A percentile compares a stretch with the other conserved stretches of the same genome.
Conservation (phyloP, 23 red algal genomes). For the Gracilaria domingensis region DNA sequence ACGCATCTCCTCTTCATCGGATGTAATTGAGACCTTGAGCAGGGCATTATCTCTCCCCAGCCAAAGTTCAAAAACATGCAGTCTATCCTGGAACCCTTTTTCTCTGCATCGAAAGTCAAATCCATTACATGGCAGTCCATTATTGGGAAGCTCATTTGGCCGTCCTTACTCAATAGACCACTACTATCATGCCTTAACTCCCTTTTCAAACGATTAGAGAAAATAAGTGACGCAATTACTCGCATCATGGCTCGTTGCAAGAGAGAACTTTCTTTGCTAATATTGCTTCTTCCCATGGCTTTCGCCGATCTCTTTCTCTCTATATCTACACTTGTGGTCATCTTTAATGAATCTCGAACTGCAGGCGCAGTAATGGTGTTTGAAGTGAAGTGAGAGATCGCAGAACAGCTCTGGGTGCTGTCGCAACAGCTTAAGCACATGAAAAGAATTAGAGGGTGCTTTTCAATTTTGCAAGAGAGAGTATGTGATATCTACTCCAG, state of each 20-base stretch:
- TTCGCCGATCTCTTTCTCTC: no score
- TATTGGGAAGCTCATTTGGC: neutral
- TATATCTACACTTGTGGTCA: neutral
- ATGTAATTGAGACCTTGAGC: neutral
- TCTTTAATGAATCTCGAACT: neutral
- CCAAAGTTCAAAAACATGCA: neutral
- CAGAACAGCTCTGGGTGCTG: no score
- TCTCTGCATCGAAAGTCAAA: neutral
- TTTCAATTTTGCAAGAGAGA: neutral
- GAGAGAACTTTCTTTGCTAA: no score
- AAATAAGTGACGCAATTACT: no score
- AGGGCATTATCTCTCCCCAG: neutral
- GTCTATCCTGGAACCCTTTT: neutral
- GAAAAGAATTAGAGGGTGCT: no score
- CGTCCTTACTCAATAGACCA: neutral
- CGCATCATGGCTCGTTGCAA: no score
- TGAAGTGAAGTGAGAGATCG: no score
- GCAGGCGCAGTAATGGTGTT: neutral
- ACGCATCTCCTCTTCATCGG: neutral
- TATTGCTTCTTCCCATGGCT: no score
- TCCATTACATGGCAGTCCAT: neutral
- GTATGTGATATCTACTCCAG: no score
- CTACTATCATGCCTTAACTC: no score
- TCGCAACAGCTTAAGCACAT: no score
- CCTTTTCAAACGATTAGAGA: no score